A percentile compares a stretch with the other conserved stretches of the same genome.
These are phyloP conservation scores for Corymbia calophylla DNA, from an alignment of 441 rosid species.

Conservation along the genomic window DNA sequence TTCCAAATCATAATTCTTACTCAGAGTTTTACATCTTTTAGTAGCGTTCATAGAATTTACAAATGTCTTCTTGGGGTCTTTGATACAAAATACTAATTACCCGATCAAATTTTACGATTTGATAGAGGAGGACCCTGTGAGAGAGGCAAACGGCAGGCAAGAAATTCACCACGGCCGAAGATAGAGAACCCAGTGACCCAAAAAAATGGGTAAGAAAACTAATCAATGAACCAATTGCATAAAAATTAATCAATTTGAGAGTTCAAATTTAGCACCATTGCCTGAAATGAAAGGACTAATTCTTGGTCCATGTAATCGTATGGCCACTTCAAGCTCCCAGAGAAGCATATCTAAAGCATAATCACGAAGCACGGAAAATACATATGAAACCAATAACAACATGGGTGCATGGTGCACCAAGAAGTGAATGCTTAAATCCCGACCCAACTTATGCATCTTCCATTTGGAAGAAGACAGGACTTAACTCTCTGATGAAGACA, in stretches of 20 bases:
- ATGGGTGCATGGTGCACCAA: not conserved
- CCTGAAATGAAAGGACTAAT: not conserved
- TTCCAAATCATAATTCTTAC: not conserved
- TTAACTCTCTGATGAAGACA: not conserved
- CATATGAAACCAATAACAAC: not conserved
- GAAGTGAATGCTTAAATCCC: not conserved
- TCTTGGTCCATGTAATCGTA: not conserved
- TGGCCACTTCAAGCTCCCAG: not conserved
- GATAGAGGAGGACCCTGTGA: too few relatives aligned
- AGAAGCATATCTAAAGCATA: not conserved
- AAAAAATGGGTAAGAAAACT: not conserved
- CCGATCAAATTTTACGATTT: not conserved
- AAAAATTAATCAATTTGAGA: not conserved
- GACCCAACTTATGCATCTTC: not conserved
- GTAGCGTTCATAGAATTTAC: not conserved
- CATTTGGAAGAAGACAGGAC: not conserved
- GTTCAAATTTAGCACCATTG: not conserved
- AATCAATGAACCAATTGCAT: not conserved
- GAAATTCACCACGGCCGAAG: not conserved
- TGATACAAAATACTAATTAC: not conserved
- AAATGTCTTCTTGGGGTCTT: not conserved
- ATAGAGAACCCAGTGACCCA: not conserved
- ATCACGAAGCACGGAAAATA: not conserved
- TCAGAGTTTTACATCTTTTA: not conserved
- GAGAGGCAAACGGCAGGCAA: not conserved